A percentile compares a stretch with the other conserved stretches of the same genome.
These are phyloP conservation scores for Sporothrix humicola DNA, from an alignment of 2,329 filamentous ascomycete genomes.

Conservation along the genomic window DNA sequence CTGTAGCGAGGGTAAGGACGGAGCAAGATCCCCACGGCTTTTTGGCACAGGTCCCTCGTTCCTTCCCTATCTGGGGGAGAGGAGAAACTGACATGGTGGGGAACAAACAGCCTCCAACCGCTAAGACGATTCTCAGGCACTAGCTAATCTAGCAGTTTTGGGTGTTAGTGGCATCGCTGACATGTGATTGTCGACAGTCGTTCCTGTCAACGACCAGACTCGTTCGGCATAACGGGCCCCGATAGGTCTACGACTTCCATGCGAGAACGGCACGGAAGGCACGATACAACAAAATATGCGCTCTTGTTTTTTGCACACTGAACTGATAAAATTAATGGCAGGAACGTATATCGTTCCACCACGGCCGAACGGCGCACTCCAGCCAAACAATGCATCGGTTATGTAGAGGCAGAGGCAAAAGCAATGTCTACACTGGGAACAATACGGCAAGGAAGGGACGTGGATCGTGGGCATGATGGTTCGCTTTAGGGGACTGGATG, in stretches of 20 bases:
- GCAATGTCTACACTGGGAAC: not conserved
- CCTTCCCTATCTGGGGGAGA: not conserved
- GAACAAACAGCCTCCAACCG: not conserved
- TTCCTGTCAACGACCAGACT: not conserved
- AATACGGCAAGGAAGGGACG: not conserved
- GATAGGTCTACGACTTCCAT: not conserved
- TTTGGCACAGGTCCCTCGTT: not conserved
- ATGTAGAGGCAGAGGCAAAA: not conserved
- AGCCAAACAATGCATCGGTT: not conserved
- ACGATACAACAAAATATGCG: too few relatives aligned
- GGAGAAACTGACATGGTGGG: not conserved
- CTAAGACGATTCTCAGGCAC: not conserved
- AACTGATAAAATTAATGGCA: not conserved
- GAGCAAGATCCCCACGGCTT: not conserved
- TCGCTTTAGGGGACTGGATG: not conserved
- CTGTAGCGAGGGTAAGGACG: not conserved
- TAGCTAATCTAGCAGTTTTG: too few relatives aligned
- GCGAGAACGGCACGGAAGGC: too few relatives aligned
- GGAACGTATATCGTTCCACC: constrained; percentile 26
- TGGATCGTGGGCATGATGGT: not conserved
- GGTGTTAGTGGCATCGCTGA: constrained; percentile 13
- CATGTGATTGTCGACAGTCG: constrained; percentile 6
- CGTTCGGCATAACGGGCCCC: constrained; percentile 15
- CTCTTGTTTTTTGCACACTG: not conserved
- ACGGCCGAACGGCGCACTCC: constrained; percentile 31